A percentile compares a stretch with the other conserved stretches of the same genome.
Evolutionary conservation across 2,329 filamentous ascomycete species (phyloP).

Genomic region (Fusarium piperis): DNA sequence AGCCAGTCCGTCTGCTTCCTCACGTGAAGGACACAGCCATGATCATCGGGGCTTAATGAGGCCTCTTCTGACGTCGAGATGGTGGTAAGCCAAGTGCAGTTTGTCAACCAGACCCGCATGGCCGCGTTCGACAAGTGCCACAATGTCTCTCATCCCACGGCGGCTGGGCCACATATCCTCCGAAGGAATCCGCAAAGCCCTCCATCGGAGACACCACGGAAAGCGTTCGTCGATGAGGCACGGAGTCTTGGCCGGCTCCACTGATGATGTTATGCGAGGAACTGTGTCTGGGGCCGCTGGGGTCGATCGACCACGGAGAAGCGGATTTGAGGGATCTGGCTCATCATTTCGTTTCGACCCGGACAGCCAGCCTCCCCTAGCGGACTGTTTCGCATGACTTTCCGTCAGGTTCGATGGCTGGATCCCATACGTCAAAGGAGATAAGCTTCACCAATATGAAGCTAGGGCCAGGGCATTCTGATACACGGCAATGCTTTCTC

Average conservation of each 20-base stretch:
- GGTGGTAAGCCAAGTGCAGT: conserved; percentile 4
- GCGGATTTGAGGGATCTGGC: conserved; percentile 5
- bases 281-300: background rate
- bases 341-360: conserved; percentile 34
- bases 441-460: conserved; percentile 14
- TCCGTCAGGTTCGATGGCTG: conserved; percentile 16
- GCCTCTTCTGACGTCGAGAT: conserved; percentile 17
- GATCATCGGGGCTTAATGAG: background rate
- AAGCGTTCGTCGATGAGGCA: conserved; percentile 11
- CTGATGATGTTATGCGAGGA: conserved; percentile 32
- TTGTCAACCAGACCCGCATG: conserved; percentile 1
- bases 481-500: conserved; percentile 38
- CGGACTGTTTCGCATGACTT: conserved; percentile 14
- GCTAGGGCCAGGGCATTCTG: conserved; percentile 21
- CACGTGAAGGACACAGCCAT: background rate
- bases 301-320: background rate
- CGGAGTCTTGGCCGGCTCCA: conserved; percentile 25
- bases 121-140: background rate
- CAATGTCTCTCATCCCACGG: conserved; percentile 8
- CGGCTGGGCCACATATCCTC: conserved; percentile 1
- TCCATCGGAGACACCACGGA: conserved; percentile 8
- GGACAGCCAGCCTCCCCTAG: conserved; percentile 13
- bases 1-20: background rate
- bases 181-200: background rate
- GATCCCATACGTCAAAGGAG: conserved; percentile 9